Evolutionary conservation across 805 yeast genomes (phyloP).

Genomic region (Kazachstania africana): DNA sequence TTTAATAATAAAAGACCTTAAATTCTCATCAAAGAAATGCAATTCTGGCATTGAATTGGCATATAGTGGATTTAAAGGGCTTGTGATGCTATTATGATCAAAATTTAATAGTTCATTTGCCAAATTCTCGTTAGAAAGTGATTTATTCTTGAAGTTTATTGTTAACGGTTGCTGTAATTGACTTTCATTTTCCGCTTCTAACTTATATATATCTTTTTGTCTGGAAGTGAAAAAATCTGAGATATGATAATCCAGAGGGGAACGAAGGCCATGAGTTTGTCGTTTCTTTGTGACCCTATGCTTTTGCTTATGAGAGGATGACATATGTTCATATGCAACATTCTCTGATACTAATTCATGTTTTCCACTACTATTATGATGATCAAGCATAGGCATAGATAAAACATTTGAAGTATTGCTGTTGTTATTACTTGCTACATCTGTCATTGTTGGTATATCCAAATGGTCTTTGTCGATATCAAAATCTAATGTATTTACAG

Average conservation of each 20-base stretch:
- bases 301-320: neutral
- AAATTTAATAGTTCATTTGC: neutral
- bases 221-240: slow-evolving; percentile 50
- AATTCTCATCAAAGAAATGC: slow-evolving; percentile 47
- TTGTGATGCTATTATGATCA: neutral
- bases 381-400: no score
- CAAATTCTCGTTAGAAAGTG: neutral
- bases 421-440: neutral
- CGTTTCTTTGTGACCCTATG: neutral
- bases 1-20: slow-evolving; percentile 41
- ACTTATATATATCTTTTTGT: slow-evolving; percentile 45
- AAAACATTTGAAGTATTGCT: neutral
- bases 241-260: slow-evolving; percentile 30
- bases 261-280: neutral
- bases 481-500: neutral
- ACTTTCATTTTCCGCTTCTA: neutral
- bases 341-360: no score
- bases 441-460: neutral
- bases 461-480: neutral
- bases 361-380: no score
- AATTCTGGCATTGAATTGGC: neutral
- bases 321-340: no score
- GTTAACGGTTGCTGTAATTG: slow-evolving; percentile 10
- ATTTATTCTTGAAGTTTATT: slow-evolving; percentile 36
- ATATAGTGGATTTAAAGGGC: neutral